A percentile compares a stretch with the other conserved stretches of the same genome.
phyloP scores from a whole-genome alignment of 495 filamentous ascomycete genomes.

The Cairneyella variabilis region DNA sequence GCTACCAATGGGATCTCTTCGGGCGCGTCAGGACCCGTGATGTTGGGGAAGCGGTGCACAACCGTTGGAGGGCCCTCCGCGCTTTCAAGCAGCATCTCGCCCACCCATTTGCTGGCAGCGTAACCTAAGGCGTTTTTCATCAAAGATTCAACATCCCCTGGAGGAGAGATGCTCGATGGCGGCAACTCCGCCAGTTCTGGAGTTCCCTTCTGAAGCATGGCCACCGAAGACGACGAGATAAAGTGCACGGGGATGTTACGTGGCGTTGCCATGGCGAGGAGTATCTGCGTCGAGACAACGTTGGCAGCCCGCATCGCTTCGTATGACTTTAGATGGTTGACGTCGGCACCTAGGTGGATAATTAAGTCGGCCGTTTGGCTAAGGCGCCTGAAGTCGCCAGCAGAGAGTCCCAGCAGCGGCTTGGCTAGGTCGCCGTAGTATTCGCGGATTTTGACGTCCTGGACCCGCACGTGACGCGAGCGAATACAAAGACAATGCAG shows the following conservation, averaged over 20 bases:
- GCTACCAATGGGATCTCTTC: too few species aligned
- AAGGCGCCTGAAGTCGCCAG: background rate
- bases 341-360: background rate
- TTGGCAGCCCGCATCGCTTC: background rate
- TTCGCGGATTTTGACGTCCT: background rate
- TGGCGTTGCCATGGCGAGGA: background rate
- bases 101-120: too few species aligned
- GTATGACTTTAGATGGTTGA: background rate
- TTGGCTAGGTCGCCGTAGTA: background rate
- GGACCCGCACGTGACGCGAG: background rate
- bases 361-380: background rate
- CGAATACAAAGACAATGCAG: constrained; percentile 5
- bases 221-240: too few species aligned
- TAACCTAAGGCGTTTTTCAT: too few species aligned
- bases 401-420: background rate
- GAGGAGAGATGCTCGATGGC: too few species aligned
- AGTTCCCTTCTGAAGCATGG: too few species aligned
- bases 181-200: too few species aligned
- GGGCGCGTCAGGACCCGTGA: too few species aligned
- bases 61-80: too few species aligned
- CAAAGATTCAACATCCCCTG: too few species aligned
- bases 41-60: too few species aligned
- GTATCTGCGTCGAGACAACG: background rate
- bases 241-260: background rate
- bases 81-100: too few species aligned